Percentiles rank a stretch among this genome's conserved stretches.
These are phyloP conservation scores for Umbelopsis vinacea DNA, from an alignment of 192 early-diverging fungal species.

Conservation along the genomic window DNA sequence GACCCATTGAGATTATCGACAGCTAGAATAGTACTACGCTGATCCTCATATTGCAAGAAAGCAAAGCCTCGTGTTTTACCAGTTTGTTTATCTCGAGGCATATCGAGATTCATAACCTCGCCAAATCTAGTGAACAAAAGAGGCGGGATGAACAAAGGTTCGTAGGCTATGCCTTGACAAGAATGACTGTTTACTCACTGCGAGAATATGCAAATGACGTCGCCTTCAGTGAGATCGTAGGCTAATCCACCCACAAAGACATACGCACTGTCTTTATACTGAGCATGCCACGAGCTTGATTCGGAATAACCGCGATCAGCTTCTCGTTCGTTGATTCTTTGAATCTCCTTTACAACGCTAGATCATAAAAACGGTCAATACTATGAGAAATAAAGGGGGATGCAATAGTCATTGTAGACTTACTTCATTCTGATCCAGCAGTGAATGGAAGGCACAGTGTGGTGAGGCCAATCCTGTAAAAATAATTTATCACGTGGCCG, in stretches of 20 bases:
- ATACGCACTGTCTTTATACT: conserved; percentile 89
- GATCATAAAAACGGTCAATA: not conserved
- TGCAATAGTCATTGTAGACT: not conserved
- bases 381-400: not conserved
- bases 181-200: conserved; percentile 58
- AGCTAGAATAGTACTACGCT: conserved; percentile 85
- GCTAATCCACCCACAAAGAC: conserved; percentile 86
- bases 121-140: conserved; percentile 60
- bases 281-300: conserved; percentile 85
- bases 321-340: conserved; percentile 79
- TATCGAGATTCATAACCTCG: conserved; percentile 88
- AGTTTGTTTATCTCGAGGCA: conserved; percentile 86
- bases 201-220: conserved; percentile 91
- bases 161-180: no score
- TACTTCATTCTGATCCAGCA: conserved; percentile 19
- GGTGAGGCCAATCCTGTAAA: no score
- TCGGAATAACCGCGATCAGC: conserved; percentile 56
- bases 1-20: conserved; percentile 95
- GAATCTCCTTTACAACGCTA: conserved; percentile 86
- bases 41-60: conserved; percentile 93
- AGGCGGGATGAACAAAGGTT: not conserved
- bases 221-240: conserved; percentile 89
- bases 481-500: no score
- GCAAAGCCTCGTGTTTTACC: conserved; percentile 86
- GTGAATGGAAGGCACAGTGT: not conserved